Percentiles rank a stretch among this genome's conserved stretches.
Evolutionary conservation across 257 asterid species (phyloP).

Genomic region (Prunella vulgaris): DNA sequence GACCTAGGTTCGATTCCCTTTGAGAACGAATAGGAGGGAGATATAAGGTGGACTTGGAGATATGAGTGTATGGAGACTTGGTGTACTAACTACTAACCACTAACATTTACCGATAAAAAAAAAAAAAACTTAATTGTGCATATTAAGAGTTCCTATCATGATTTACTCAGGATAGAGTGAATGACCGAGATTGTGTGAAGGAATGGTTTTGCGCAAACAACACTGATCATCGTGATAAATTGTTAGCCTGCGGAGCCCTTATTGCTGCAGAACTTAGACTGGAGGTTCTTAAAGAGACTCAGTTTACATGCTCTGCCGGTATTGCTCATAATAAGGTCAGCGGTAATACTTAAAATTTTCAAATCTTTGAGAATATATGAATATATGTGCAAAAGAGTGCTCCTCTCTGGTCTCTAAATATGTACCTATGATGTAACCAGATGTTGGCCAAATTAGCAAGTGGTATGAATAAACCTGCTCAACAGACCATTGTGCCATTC

Average conservation of each 20-base stretch:
- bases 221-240: conserved; percentile 62
- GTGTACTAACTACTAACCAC: no score
- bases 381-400: background rate
- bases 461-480: conserved; percentile 99
- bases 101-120: no score
- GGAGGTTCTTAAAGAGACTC: conserved; percentile 76
- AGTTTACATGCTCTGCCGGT: conserved; percentile 94
- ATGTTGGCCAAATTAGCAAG: conserved; percentile 95
- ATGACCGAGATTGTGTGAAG: conserved; percentile 41
- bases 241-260: conserved; percentile 88
- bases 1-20: no score
- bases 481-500: conserved; percentile 83
- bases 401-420: conserved; percentile 22
- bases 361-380: background rate
- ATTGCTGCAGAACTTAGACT: conserved; percentile 85
- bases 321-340: conserved; percentile 92
- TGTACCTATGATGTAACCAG: conserved; percentile 38
- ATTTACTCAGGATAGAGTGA: conserved; percentile 46
- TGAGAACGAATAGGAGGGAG: no score
- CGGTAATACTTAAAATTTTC: conserved; percentile 12
- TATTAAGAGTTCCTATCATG: conserved; percentile 5
- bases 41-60: no score
- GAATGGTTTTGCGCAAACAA: conserved; percentile 58
- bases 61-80: no score
- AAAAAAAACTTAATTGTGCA: conserved; percentile 11